Base-by-base conservation (phyloP, 805 yeast genomes). In the Scheffersomyces coipomensis region DNA sequence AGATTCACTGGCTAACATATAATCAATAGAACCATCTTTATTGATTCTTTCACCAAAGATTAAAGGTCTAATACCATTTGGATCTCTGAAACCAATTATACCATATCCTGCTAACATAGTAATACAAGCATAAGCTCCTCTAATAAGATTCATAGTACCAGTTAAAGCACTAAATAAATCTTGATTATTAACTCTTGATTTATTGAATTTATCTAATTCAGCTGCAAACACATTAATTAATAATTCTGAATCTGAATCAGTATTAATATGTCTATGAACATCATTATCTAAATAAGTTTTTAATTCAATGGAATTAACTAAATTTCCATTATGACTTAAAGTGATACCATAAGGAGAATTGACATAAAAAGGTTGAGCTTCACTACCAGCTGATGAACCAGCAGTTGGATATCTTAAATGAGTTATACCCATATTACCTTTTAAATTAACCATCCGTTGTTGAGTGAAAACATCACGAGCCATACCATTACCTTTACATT, bases 401-500 rank as follows among this genome's bases (percentile, higher is more conserved):
- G 98, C 98, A 18, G 99, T 93, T 38, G 99, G 99, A 60, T 93
- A 93, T 52, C 99, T 79, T 57, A 93, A 67, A 60, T 93, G 99
- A 23, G 90, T 91, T 49, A 93, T 79, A 45, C 99, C 99, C 91
- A 91, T 87, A 56, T 86, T 85, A 15, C 99, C 99, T 35, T 84
- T 83, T 33, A 93, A 73, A 32, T 87, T 87, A 36, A 67, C 55
- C 77, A 91, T 78, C 57, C 98, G 78, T 33, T 69, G 66, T 60
- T 81, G 86, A 33, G 96, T 88, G 78, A 93, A 93, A 25, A 93
- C 99, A 58, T 93, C 99, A 55, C 95, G 78, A 43, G 96, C 98
- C 96, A 93, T 88, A 49, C 99, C 99, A 63, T 89, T 91, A 54
- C 99, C 99, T 69, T 93, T 93, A 65, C 99, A 93, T 68, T 91